Conservation (phyloP, 495 filamentous ascomycete genomes). For the Lasiosphaeriaceae sp. region DNA sequence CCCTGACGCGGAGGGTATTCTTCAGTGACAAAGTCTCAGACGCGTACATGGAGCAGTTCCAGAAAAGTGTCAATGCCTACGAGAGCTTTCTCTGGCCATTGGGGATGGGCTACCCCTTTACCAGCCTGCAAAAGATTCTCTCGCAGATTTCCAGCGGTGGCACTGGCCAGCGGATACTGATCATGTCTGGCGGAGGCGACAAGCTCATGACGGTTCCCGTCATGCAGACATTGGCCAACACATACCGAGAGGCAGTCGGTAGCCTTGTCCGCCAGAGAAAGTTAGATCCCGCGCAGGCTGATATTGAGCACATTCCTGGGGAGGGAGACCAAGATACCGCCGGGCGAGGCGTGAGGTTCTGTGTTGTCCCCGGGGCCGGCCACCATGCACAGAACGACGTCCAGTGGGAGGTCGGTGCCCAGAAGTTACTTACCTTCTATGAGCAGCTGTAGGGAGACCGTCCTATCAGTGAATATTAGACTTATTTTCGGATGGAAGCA, state of each 20-base stretch:
- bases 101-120: constrained; percentile 38
- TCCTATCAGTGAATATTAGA: not conserved
- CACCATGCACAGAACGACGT: constrained; percentile 49
- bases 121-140: constrained; percentile 31
- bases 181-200: constrained; percentile 37
- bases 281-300: constrained; percentile 69
- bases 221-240: constrained; percentile 36
- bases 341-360: constrained; percentile 30
- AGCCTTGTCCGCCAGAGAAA: constrained; percentile 74
- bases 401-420: constrained; percentile 33
- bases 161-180: constrained; percentile 26
- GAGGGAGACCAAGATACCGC: constrained; percentile 16
- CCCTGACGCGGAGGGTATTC: constrained; percentile 38
- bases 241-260: constrained; percentile 35
- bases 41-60: constrained; percentile 29
- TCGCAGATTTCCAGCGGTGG: constrained; percentile 20
- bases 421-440: constrained; percentile 34
- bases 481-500: not conserved
- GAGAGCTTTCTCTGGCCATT: constrained; percentile 45
- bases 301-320: constrained; percentile 30
- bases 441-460: constrained; percentile 17
- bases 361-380: constrained; percentile 30
- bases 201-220: constrained; percentile 22
- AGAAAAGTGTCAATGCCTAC: constrained; percentile 33
- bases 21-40: constrained; percentile 33